Percentiles rank a stretch among this genome's conserved stretches.
These are phyloP conservation scores for Tephrocybe rancida DNA, from an alignment of 768 basidiomycete genomes.

Conservation along the genomic window DNA sequence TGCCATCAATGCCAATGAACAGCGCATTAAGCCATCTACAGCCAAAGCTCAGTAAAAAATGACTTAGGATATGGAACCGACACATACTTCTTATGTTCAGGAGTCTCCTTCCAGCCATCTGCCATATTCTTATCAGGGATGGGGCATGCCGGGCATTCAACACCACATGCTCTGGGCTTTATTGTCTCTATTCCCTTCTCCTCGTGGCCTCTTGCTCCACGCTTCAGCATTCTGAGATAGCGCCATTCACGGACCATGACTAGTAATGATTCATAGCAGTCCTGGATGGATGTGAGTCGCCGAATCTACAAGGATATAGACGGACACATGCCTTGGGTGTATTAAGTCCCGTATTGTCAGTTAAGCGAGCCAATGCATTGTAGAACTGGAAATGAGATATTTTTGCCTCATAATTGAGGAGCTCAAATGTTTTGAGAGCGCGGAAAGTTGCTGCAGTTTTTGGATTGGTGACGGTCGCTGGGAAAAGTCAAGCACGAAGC, in stretches of 20 bases:
- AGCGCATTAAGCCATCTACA: conserved; percentile 25
- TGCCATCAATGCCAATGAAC: conserved; percentile 32
- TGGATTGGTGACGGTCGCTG: conserved; percentile 6
- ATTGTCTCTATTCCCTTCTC: conserved; percentile 12
- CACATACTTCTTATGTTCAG: conserved; percentile 13
- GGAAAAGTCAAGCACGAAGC: conserved; percentile 7
- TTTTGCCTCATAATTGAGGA: conserved; percentile 14
- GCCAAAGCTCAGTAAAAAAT: too few species aligned
- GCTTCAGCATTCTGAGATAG: conserved; percentile 17
- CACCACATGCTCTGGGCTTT: conserved; percentile 19
- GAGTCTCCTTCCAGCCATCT: conserved; percentile 17
- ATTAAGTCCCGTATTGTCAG: conserved; percentile 13
- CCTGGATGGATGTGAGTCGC: conserved; percentile 1
- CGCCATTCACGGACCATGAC: conserved; percentile 17
- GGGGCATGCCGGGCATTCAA: conserved; percentile 31
- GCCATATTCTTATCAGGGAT: conserved; percentile 26
- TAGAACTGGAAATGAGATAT: conserved; percentile 14
- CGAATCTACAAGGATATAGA: neutral
- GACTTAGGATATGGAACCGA: too few species aligned
- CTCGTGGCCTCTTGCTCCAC: conserved; percentile 16
- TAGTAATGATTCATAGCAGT: conserved; percentile 13
- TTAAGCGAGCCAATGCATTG: conserved; percentile 3
- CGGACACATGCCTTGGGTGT: conserved; percentile 5
- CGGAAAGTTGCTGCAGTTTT: conserved; percentile 15
- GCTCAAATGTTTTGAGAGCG: conserved; percentile 9